A percentile compares a stretch with the other conserved stretches of the same genome.
phyloP scores from a whole-genome alignment of 2,329 filamentous ascomycete genomes.

The Leptodontidium sp. region DNA sequence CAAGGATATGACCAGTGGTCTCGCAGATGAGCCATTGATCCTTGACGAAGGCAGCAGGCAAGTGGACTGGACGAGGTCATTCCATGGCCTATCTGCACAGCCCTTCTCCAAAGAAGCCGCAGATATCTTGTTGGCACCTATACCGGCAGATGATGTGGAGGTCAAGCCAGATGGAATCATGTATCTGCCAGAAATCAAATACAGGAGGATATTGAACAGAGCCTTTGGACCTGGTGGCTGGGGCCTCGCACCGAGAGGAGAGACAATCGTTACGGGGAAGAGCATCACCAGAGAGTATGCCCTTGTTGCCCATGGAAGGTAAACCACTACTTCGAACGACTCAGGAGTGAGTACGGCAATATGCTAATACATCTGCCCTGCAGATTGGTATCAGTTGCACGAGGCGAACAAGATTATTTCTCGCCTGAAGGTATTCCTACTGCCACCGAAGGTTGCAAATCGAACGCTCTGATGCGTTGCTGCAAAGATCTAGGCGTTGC shows the following conservation, averaged over 20 bases:
- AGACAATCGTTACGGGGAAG: slow-evolving; percentile 64
- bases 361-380: slow-evolving; percentile 26
- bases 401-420: slow-evolving; percentile 96
- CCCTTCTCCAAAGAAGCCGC: slow-evolving; percentile 72
- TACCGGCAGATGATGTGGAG: slow-evolving; percentile 82
- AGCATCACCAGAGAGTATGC: slow-evolving; percentile 90
- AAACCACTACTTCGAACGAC: slow-evolving; percentile 47
- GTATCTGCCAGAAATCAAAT: slow-evolving; percentile 98
- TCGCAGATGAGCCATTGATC: slow-evolving; percentile 58
- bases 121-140: slow-evolving; percentile 66
- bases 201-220: slow-evolving; percentile 85
- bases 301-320: slow-evolving; percentile 87
- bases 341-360: neutral
- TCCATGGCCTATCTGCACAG: slow-evolving; percentile 70
- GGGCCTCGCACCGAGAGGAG: slow-evolving; percentile 90
- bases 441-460: slow-evolving; percentile 95
- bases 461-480: slow-evolving; percentile 96
- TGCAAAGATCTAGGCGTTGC: slow-evolving; percentile 97
- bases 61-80: slow-evolving; percentile 79
- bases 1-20: slow-evolving; percentile 55
- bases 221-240: slow-evolving; percentile 96
- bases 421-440: slow-evolving; percentile 88
- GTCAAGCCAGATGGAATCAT: slow-evolving; percentile 97
- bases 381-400: slow-evolving; percentile 89
- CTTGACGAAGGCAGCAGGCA: slow-evolving; percentile 58